Conservation (phyloP, 371 early-diverging fungal species). For the Nematocida sp. region DNA sequence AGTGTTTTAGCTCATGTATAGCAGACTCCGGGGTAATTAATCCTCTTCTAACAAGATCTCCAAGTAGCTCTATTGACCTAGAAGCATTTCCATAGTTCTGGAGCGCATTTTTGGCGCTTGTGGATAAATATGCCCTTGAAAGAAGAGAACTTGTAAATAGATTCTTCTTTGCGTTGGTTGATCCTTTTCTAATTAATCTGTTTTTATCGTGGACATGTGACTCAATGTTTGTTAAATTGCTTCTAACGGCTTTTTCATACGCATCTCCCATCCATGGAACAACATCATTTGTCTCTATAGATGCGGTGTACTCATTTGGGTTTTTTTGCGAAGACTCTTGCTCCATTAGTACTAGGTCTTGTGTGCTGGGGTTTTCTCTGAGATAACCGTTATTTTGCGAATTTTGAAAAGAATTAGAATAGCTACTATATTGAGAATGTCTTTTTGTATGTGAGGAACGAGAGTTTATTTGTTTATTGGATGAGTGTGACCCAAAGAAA, state of each 20-base stretch:
- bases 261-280: too few species aligned
- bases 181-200: slow-evolving; percentile 27
- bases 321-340: too few species aligned
- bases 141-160: slow-evolving; percentile 6
- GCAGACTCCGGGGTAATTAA: slow-evolving; percentile 36
- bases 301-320: too few species aligned
- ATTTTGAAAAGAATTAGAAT: too few species aligned
- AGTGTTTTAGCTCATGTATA: slow-evolving; percentile 4
- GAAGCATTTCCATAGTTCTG: slow-evolving; percentile 4
- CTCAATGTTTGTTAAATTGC: not conserved
- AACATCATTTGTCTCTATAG: too few species aligned
- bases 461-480: too few species aligned
- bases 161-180: slow-evolving; percentile 46
- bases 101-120: slow-evolving; percentile 11
- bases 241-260: slow-evolving; percentile 5
- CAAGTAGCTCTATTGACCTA: slow-evolving; percentile 12
- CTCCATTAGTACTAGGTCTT: too few species aligned
- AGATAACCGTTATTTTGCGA: too few species aligned
- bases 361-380: too few species aligned
- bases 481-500: too few species aligned
- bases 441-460: too few species aligned
- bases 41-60: slow-evolving; percentile 35
- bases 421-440: too few species aligned
- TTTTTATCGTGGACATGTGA: slow-evolving; percentile 5
- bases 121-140: slow-evolving; percentile 20